A percentile compares a stretch with the other conserved stretches of the same genome.
Evolutionary conservation across 1,139 yeast species (phyloP).

Genomic region (Lodderomyces pseudojiufengensis): DNA sequence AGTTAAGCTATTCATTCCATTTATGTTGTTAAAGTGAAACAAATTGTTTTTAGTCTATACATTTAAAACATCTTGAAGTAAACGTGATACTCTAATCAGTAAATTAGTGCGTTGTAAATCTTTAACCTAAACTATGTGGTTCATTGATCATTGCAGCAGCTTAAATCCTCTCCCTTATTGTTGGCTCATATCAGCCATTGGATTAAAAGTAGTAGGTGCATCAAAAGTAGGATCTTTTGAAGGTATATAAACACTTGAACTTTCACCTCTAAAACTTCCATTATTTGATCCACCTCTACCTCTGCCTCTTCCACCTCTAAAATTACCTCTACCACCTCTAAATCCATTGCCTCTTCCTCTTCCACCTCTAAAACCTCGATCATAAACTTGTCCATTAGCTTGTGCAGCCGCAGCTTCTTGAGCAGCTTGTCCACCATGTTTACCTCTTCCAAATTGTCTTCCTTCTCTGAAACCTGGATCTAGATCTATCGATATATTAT

Average conservation of each 20-base stretch:
- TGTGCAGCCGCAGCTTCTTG: conserved; percentile 32
- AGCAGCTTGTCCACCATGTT: conserved; percentile 76
- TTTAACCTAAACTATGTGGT: no score
- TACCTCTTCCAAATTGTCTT: conserved; percentile 90
- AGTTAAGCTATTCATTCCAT: no score
- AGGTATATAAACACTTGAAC: conserved; percentile 18
- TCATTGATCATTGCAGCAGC: no score
- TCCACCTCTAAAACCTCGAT: conserved; percentile 29
- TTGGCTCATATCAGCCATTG: conserved; percentile 9
- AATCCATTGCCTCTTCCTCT: conserved; percentile 26
- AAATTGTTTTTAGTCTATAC: no score
- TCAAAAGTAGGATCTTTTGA: conserved; percentile 18
- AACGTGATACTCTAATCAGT: no score
- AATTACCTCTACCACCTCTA: conserved; percentile 22
- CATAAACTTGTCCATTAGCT: conserved; percentile 14
- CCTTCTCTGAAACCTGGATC: conserved; percentile 97
- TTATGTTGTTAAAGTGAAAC: no score
- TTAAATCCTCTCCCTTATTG: no score
- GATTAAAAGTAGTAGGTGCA: conserved; percentile 17
- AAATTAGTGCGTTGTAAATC: no score
- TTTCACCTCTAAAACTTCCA: conserved; percentile 14
- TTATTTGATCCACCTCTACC: conserved; percentile 14
- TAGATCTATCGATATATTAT: conserved; percentile 73
- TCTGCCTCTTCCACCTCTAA: conserved; percentile 20
- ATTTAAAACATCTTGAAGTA: no score